Evolutionary conservation across 495 filamentous ascomycete species (phyloP).

Genomic region (Penicillium canariense): DNA sequence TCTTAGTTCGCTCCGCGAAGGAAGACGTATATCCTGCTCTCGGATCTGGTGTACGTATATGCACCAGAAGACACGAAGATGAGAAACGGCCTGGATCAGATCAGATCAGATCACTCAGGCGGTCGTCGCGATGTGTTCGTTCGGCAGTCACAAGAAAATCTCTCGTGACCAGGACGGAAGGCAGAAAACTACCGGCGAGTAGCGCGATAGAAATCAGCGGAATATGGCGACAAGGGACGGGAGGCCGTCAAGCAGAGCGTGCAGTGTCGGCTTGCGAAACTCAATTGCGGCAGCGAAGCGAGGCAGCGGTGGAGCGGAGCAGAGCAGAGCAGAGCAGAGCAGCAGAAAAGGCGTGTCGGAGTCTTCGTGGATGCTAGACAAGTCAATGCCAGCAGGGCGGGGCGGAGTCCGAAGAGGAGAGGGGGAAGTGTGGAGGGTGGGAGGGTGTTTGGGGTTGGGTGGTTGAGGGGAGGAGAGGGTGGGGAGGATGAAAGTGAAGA

Average conservation of each 20-base stretch:
- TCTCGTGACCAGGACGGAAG: background rate
- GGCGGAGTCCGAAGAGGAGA: constrained; percentile 32
- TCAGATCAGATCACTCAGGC: background rate
- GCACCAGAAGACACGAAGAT: background rate
- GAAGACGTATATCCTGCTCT: background rate
- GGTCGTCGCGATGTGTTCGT: background rate
- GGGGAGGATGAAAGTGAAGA: constrained; percentile 21
- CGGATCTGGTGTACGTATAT: background rate
- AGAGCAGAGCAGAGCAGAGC: background rate
- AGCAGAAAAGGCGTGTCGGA: constrained; percentile 13
- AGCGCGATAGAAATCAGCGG: constrained; percentile 6
- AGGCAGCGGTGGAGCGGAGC: background rate
- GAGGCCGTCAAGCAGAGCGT: background rate
- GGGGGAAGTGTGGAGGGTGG: constrained; percentile 34
- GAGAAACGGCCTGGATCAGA: background rate
- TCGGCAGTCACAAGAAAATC: background rate
- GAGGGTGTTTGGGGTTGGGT: constrained; percentile 29
- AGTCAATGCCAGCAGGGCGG: constrained; percentile 53
- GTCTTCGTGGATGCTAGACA: constrained; percentile 45
- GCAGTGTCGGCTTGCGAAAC: constrained; percentile 9
- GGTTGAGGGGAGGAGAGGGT: constrained; percentile 32
- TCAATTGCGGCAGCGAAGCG: constrained; percentile 21
- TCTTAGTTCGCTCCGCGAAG: background rate
- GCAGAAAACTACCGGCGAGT: background rate
- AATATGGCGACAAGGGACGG: constrained; percentile 5